These are phyloP conservation scores for Murraya koenigii DNA, from an alignment of 345 rosid species.

Conservation along the genomic window DNA sequence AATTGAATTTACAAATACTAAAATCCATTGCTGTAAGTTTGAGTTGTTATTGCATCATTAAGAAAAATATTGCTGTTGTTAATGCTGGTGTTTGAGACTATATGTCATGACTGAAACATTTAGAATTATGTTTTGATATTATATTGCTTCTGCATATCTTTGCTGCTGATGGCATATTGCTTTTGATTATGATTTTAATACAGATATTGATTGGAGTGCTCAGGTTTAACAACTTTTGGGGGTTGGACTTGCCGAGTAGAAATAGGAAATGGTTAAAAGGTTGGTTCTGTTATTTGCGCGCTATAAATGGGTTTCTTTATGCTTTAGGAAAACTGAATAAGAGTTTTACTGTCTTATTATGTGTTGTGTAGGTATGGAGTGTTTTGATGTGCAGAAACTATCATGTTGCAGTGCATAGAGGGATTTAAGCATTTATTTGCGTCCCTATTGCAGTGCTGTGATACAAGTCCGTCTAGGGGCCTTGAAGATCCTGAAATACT, in stretches of 20 bases:
- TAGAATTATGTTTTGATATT: not conserved
- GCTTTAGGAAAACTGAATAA: not conserved
- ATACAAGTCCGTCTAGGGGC: conserved; percentile 79
- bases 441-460: conserved; percentile 73
- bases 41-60: not conserved
- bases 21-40: not conserved
- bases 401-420: conserved; percentile 92
- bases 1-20: not conserved
- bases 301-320: not conserved
- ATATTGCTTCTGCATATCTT: not conserved
- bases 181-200: not conserved
- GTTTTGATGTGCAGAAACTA: conserved; percentile 55
- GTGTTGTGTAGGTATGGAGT: conserved; percentile 64
- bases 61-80: not conserved
- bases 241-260: conserved; percentile 4
- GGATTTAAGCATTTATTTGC: conserved; percentile 58
- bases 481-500: conserved; percentile 91
- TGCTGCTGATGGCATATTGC: not conserved
- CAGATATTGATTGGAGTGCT: conserved; percentile 8
- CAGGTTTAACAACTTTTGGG: not conserved
- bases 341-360: conserved; percentile 13
- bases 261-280: conserved; percentile 66
- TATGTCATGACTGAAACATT: not conserved
- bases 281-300: not conserved
- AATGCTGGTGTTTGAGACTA: not conserved